Evolutionary conservation across 768 basidiomycete species (phyloP), one percentile per base, ranked within the genome.

Genomic region (Lactarius evosmus): DNA sequence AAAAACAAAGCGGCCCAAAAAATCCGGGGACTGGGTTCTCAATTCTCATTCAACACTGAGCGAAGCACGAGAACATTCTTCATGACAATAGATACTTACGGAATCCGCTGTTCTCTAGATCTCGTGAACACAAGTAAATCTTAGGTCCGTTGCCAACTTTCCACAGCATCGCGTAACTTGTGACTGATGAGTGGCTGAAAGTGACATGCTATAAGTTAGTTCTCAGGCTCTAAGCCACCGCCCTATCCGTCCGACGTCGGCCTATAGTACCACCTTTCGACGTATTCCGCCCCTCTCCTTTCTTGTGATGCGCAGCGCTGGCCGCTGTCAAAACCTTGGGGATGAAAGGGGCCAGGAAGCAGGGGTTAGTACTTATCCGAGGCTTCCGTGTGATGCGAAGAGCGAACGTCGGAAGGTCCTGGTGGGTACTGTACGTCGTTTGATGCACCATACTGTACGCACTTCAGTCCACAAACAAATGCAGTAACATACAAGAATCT

Each of bases 331-430:
- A 46, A 5, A 22, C 22, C 22, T 14, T 46, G 7, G 6, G 30
- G 32, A 25, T 1, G n/a, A 14, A 22, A 7, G 22, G 22, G 34
- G 14, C 22, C 44, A 44, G 4, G 41, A 58, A 58, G 40, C n/a
- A 30, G 17, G 32, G 22, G 7, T 25, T 5, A 33, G 41, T 16
- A 58, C 22, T 16, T 46, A 25, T 46, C 56, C 56, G 40, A 46
- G 14, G 56, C 19, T 58, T 22, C 22, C 30, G 17, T 9, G 41
- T 44, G 27, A 44, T 25, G 49, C 5, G 25, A 50, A 25, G 33
- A 38, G 58, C 58, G 58, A 36, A 29, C 33, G 27, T 59, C 58
- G 46, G 58, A 50, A 25, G 36, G 14, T 36, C 33, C 33, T 19
- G 22, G 22, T 27, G 22, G 41, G 30, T 46, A 49, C 25, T 30